Evolutionary conservation across 1,284 basidiomycete genomes (phyloP), one percentile per base, ranked within the genome.

Genomic region (Clitocybe nebularis): DNA sequence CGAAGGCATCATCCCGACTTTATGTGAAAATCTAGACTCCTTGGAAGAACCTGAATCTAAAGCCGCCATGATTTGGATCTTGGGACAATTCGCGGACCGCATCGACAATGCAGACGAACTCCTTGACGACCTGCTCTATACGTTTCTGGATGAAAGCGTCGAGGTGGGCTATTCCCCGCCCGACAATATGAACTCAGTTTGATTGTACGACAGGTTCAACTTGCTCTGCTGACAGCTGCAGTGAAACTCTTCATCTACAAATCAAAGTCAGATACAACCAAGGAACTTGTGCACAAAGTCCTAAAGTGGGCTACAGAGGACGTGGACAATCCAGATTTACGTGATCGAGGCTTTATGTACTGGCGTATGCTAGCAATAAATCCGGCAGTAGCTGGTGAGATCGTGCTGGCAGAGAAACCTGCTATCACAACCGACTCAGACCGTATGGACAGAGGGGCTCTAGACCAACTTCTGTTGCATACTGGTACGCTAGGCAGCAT

Each of bases 311-410:
- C 93, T 10, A 99, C 96, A 2, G 96, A 99, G 62, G 90, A 98
- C 53, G 84, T 95, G 44, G 95, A 98, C 62, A 97, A 96, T 59
- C 94, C 96, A 4, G 96, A 99, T 68, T 72, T 97, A 30, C 80
- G 96, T 22, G 96, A 99, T 66, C 77, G 96, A 47, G 96, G 95
- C 0, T 99, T 95, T 71, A 98, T 99, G 88, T 99, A 99, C 68
- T 99, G 95, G 95, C 84, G 96, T 36, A 74, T 99, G 67, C 76
- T 99, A 26, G 95, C 95, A 1, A 87, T 93, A 53, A 93, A 97
- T 61, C 93, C 96, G 1, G 72, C 84, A 1, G 85, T 88, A 1
- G 95, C 96, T 2, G 79, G 86, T 30, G 85, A 91, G 52, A 88
- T 99, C 47, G 93, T 99, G n/a, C 74, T 99, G 13, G 77, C 90